Conservation (phyloP, 495 filamentous ascomycete species). For the Hyaloscypha finlandica region DNA sequence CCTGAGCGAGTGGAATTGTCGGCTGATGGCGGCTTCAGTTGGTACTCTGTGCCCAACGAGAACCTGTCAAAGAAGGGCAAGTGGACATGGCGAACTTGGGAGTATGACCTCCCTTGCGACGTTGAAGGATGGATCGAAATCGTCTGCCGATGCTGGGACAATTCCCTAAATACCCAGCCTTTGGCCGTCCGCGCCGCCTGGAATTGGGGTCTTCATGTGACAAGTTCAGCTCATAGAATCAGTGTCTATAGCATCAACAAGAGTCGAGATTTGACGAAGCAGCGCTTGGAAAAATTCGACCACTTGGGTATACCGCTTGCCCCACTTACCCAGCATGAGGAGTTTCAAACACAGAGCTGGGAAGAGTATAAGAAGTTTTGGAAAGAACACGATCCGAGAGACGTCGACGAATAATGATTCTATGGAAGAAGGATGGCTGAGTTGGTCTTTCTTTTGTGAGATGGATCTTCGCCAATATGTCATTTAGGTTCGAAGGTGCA, state of each 20-base stretch:
- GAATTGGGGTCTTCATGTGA: slow-evolving; percentile 70
- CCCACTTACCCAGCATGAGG: slow-evolving; percentile 53
- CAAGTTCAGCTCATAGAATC: slow-evolving; percentile 63
- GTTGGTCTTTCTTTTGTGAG: neutral
- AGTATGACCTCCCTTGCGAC: slow-evolving; percentile 29
- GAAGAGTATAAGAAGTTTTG: slow-evolving; percentile 51
- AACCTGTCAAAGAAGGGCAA: slow-evolving; percentile 55
- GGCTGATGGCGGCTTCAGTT: slow-evolving; percentile 57
- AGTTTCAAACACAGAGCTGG: slow-evolving; percentile 44
- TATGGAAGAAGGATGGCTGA: neutral
- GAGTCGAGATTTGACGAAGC: slow-evolving; percentile 45
- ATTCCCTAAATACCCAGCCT: slow-evolving; percentile 55
- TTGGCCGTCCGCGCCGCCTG: slow-evolving; percentile 46
- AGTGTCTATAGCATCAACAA: slow-evolving; percentile 65
- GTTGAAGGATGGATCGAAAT: slow-evolving; percentile 12
- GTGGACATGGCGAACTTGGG: slow-evolving; percentile 56
- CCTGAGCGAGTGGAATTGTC: slow-evolving; percentile 59
- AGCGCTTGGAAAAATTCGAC: slow-evolving; percentile 51
- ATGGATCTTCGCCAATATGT: too few species aligned
- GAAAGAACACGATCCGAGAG: slow-evolving; percentile 48
- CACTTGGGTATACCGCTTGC: slow-evolving; percentile 46
- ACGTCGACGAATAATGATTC: slow-evolving; percentile 42
- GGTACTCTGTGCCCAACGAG: slow-evolving; percentile 56
- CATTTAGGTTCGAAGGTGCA: too few species aligned
- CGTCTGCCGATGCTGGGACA: slow-evolving; percentile 48